Percentiles rank a stretch among this genome's conserved stretches.
phyloP scores from a whole-genome alignment of 192 early-diverging fungal genomes.

The Coemansia sp. region DNA sequence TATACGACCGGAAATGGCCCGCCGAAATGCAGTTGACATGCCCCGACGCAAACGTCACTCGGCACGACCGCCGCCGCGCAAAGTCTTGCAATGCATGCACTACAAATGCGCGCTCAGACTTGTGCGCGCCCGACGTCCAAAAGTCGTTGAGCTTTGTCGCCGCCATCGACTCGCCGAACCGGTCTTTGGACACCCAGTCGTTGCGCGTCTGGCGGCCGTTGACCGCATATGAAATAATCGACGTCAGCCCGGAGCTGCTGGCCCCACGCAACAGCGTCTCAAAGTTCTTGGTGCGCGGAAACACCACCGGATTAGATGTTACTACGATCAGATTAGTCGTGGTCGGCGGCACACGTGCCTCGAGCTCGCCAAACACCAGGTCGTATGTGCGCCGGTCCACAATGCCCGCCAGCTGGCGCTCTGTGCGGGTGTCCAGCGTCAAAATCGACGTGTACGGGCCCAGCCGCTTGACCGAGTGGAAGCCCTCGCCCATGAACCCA shows the following conservation, averaged over 20 bases:
- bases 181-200: slow-evolving; percentile 53
- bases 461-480: slow-evolving; percentile 63
- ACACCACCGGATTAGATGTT: slow-evolving; percentile 69
- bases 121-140: slow-evolving; percentile 64
- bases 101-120: slow-evolving; percentile 64
- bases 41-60: slow-evolving; percentile 77
- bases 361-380: slow-evolving; percentile 57
- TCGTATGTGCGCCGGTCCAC: slow-evolving; percentile 65
- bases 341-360: slow-evolving; percentile 54
- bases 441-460: slow-evolving; percentile 70
- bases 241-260: slow-evolving; percentile 48
- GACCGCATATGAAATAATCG: slow-evolving; percentile 47
- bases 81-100: slow-evolving; percentile 68
- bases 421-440: slow-evolving; percentile 70
- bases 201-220: slow-evolving; percentile 38
- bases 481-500: slow-evolving; percentile 55
- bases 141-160: slow-evolving; percentile 77
- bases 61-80: slow-evolving; percentile 58
- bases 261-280: slow-evolving; percentile 65
- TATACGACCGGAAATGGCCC: slow-evolving; percentile 58
- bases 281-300: slow-evolving; percentile 68
- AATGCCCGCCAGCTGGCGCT: slow-evolving; percentile 66
- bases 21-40: slow-evolving; percentile 74
- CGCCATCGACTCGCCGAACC: slow-evolving; percentile 75
- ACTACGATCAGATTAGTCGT: slow-evolving; percentile 70